These are phyloP conservation scores for Termitomyces sp. DNA, from an alignment of 768 basidiomycete genomes.

Conservation along the genomic window DNA sequence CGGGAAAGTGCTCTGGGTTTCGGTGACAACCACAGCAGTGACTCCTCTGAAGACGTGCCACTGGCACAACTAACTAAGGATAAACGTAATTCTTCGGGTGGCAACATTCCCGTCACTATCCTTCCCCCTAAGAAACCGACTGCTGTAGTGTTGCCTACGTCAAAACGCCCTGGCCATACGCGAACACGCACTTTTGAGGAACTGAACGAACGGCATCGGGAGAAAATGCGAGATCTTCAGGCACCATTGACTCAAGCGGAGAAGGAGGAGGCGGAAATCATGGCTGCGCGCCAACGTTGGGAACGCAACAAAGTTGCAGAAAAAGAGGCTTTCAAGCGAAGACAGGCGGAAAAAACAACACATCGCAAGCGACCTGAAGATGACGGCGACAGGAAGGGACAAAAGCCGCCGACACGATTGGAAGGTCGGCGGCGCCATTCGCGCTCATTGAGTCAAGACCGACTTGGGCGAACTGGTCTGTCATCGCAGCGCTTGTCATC, in stretches of 20 bases:
- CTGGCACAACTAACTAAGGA: constrained; percentile 26
- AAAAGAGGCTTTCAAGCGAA: constrained; percentile 64
- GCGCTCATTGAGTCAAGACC: constrained; percentile 58
- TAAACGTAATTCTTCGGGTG: constrained; percentile 22
- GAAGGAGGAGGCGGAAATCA: constrained; percentile 69
- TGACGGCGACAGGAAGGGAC: constrained; percentile 27
- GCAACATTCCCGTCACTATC: constrained; percentile 36
- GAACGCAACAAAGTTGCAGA: constrained; percentile 71
- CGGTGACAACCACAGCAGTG: constrained; percentile 27
- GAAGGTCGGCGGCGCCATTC: constrained; percentile 38
- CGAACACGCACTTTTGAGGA: constrained; percentile 84
- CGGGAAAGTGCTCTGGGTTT: constrained; percentile 64
- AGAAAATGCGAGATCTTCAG: constrained; percentile 79
- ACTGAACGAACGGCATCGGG: constrained; percentile 77
- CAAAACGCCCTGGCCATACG: constrained; percentile 40
- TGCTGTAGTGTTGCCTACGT: constrained; percentile 35
- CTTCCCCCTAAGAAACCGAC: constrained; percentile 40
- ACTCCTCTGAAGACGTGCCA: constrained; percentile 46
- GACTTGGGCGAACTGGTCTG: constrained; percentile 38
- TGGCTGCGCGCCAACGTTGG: constrained; percentile 77
- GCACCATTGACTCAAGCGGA: constrained; percentile 77
- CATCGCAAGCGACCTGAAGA: constrained; percentile 42
- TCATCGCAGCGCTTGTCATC: constrained; percentile 55
- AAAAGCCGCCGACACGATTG: constrained; percentile 23
- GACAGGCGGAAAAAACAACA: constrained; percentile 67